phyloP scores from a whole-genome alignment of 1,284 basidiomycete species.

The Rhizoctonia solani region DNA sequence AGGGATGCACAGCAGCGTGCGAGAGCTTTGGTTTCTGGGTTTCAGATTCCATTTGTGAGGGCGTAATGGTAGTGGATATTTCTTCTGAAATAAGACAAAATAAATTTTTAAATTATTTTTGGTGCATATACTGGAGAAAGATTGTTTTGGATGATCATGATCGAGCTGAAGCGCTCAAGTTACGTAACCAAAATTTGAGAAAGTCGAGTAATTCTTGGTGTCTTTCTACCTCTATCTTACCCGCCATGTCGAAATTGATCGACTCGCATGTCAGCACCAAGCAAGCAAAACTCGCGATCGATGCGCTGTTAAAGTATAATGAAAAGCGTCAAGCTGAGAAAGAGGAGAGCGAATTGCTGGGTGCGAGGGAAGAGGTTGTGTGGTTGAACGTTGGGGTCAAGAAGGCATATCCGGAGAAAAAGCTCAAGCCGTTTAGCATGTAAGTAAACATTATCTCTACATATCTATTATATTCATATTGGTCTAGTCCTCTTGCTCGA shows the following conservation, averaged over 20 bases:
- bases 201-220: not conserved
- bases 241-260: slow-evolving; percentile 49
- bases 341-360: slow-evolving; percentile 77
- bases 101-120: not conserved
- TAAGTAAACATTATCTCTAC: slow-evolving; percentile 52
- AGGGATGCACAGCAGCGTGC: slow-evolving; percentile 85
- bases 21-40: slow-evolving; percentile 81
- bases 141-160: not conserved
- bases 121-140: slow-evolving; percentile 2
- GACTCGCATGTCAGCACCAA: slow-evolving; percentile 67
- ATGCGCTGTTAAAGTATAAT: slow-evolving; percentile 73
- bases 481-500: slow-evolving; percentile 71
- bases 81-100: slow-evolving; percentile 24
- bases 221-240: not conserved
- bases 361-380: slow-evolving; percentile 76
- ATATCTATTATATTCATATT: not conserved
- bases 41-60: slow-evolving; percentile 79
- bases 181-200: slow-evolving; percentile 30
- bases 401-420: slow-evolving; percentile 72
- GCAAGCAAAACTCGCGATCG: slow-evolving; percentile 79
- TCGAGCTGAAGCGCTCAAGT: not conserved
- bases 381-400: slow-evolving; percentile 88
- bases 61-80: slow-evolving; percentile 37
- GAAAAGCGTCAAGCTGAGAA: slow-evolving; percentile 63
- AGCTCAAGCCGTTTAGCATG: slow-evolving; percentile 84